Base-by-base conservation (phyloP, 768 basidiomycete species). In the Podaxis sp. region DNA sequence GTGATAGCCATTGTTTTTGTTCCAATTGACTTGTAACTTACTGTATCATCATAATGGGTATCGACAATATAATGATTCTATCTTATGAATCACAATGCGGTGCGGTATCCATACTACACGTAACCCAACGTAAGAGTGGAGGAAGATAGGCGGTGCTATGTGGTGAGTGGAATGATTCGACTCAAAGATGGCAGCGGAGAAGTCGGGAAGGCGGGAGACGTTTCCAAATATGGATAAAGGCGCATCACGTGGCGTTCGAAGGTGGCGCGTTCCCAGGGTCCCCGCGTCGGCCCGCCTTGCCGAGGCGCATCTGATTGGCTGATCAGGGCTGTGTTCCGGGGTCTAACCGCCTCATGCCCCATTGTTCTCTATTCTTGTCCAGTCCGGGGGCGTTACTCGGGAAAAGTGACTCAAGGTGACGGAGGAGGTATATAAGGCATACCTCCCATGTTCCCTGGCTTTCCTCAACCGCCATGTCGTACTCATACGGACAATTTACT, bases 401-500 rank as follows among this genome's bases (percentile, higher is more conserved):
- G 51, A 61, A 57, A 69, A 67, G 69, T 77, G 73, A 76, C 68
- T 76, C 73, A 65, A 59, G 44, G 59, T 71, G 68, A 68, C 65
- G 68, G 68, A 72, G 69, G 72, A 59, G 69, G 64, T 76, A 77
- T 77, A 80, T 73, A 77, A 61, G 48, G 56, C 54, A 36, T 51
- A 26, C n/a, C 22, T n/a, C 61, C 52, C 44, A 38, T 62, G 46
- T 33, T 53, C 12, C 24, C 13, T 24, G 44, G 51, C 59, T 40
- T 28, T 36, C 26, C 22, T 36, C 60, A 26, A 44, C 68, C 69
- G 66, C 71, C 73, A 84, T 83, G 82, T 82, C 83, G 70, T 83
- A 79, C 74, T 77, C 78, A 65, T 79, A 72, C 68, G 70, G 70
- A 65, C 78, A 80, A 66, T 80, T 77, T 74, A 71, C 76, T 67